Conservation (phyloP, 2,329 filamentous ascomycete genomes). For the Huntiella omanensis region DNA sequence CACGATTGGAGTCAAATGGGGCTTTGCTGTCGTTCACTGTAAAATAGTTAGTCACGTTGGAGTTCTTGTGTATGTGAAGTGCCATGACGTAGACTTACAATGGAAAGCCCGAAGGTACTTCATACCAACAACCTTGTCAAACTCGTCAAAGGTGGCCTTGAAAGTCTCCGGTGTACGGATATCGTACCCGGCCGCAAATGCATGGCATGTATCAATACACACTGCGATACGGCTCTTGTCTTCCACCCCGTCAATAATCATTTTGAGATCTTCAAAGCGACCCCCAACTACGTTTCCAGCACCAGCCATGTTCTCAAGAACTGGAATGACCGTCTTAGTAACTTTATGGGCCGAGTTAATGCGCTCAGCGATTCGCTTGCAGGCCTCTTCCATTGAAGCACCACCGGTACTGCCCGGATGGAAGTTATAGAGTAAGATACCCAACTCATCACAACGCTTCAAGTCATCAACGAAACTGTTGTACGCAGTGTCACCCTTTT, state of each 20-base stretch:
- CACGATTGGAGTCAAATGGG: constrained; percentile 60
- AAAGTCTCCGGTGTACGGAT: constrained; percentile 59
- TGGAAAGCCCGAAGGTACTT: constrained; percentile 73
- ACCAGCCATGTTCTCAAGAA: constrained; percentile 92
- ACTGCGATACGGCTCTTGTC: constrained; percentile 77
- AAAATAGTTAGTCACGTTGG: background rate
- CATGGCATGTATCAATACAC: constrained; percentile 91
- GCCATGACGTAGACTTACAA: constrained; percentile 16
- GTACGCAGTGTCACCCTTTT: constrained; percentile 74
- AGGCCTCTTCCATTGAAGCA: constrained; percentile 47
- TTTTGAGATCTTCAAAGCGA: constrained; percentile 67
- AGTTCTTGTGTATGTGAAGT: background rate
- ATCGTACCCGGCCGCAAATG: constrained; percentile 89
- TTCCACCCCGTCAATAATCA: constrained; percentile 63
- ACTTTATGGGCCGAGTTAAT: constrained; percentile 67
- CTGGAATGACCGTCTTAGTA: constrained; percentile 57
- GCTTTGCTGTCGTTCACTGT: constrained; percentile 85
- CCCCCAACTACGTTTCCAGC: constrained; percentile 73
- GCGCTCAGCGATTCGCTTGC: constrained; percentile 59
- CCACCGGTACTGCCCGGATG: constrained; percentile 67
- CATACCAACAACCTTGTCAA: constrained; percentile 59
- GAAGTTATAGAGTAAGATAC: constrained; percentile 92
- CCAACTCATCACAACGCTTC: constrained; percentile 62
- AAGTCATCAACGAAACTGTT: constrained; percentile 75
- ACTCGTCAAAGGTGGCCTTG: constrained; percentile 50